Percentiles rank a stretch among this genome's conserved stretches.
Evolutionary conservation across 2,329 filamentous ascomycete species (phyloP).

Genomic region (Mycosphaerella sp.): DNA sequence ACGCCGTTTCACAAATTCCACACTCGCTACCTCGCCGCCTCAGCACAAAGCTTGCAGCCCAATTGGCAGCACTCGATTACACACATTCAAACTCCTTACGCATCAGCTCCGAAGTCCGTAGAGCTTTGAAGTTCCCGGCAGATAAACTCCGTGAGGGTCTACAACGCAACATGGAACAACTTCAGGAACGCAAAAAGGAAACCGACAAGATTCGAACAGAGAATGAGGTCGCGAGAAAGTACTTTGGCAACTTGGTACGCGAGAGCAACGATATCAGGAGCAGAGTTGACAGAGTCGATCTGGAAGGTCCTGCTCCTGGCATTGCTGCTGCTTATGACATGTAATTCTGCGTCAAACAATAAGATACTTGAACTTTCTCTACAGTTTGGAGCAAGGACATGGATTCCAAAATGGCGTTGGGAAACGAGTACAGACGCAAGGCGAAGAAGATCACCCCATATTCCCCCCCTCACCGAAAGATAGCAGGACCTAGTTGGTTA

Average conservation of each 20-base stretch:
- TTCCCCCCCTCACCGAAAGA: too few relatives aligned
- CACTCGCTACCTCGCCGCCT: conserved; percentile 81
- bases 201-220: conserved; percentile 75
- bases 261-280: conserved; percentile 48
- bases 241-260: conserved; percentile 79
- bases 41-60: conserved; percentile 73
- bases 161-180: conserved; percentile 77
- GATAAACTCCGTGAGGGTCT: conserved; percentile 79
- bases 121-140: conserved; percentile 80
- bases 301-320: conserved; percentile 47
- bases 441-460: too few relatives aligned
- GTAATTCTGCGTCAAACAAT: not conserved
- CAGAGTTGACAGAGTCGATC: conserved; percentile 47
- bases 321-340: conserved; percentile 34
- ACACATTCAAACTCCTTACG: conserved; percentile 81
- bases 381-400: too few relatives aligned
- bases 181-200: conserved; percentile 71
- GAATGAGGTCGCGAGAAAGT: conserved; percentile 80
- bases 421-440: too few relatives aligned
- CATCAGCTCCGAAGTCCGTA: conserved; percentile 78
- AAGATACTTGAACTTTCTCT: too few relatives aligned
- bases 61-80: conserved; percentile 80
- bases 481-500: not conserved
- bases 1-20: conserved; percentile 80
- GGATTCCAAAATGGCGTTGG: too few relatives aligned